A percentile compares a stretch with the other conserved stretches of the same genome.
Evolutionary conservation across 2,329 filamentous ascomycete species (phyloP).

Genomic region (Fusarium continuum): DNA sequence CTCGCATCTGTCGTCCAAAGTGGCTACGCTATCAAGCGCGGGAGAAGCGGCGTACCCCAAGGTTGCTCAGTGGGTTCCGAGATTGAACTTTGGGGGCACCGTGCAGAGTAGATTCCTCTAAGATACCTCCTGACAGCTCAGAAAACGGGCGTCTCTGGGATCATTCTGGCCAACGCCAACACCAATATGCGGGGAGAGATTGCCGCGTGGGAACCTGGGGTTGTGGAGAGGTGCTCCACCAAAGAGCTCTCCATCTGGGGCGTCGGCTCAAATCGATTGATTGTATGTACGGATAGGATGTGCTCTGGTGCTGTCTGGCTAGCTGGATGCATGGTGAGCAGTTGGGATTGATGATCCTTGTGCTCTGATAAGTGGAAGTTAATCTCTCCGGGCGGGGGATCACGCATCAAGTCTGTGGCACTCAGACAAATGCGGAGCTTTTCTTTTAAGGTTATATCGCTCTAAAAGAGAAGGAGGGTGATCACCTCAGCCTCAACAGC

Average conservation of each 20-base stretch:
- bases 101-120: conserved; percentile 18
- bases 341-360: background rate
- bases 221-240: conserved; percentile 38
- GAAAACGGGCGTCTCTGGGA: conserved; percentile 9
- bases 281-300: background rate
- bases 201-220: conserved; percentile 37
- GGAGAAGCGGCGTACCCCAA: conserved; percentile 1
- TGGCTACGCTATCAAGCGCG: conserved; percentile 9
- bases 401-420: conserved; percentile 4
- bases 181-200: conserved; percentile 38
- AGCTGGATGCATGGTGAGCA: background rate
- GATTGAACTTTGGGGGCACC: conserved; percentile 26
- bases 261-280: conserved; percentile 5
- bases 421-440: conserved; percentile 14
- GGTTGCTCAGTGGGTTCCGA: background rate
- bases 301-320: no score
- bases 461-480: conserved; percentile 19
- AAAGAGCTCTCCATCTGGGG: conserved; percentile 16
- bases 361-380: conserved; percentile 37
- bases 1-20: background rate
- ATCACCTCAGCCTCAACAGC: conserved; percentile 31
- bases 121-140: background rate
- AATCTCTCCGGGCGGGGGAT: conserved; percentile 25
- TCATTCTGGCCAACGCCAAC: conserved; percentile 14
- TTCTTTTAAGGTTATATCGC: conserved; percentile 28